These are phyloP conservation scores for Curvularia eragrostidis DNA, from an alignment of 2,329 filamentous ascomycete genomes.

Conservation along the genomic window DNA sequence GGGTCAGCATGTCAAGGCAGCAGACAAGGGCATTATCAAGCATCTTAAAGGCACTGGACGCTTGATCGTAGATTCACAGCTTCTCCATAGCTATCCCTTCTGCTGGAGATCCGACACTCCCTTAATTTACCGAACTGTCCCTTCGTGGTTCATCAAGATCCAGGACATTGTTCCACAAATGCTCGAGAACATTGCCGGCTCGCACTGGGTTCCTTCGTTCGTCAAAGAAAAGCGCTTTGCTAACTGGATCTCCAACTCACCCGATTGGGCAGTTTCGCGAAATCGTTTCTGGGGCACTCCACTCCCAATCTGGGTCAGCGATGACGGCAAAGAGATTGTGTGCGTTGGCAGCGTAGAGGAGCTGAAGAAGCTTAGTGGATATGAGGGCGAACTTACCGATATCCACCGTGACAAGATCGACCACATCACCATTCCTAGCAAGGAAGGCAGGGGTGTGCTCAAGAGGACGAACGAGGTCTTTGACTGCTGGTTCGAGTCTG, in stretches of 20 bases:
- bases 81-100: constrained; percentile 91
- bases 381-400: constrained; percentile 79
- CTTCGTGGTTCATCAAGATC: constrained; percentile 94
- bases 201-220: constrained; percentile 88
- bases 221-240: constrained; percentile 92
- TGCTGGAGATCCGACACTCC: constrained; percentile 95
- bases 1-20: constrained; percentile 88
- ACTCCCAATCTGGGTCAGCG: constrained; percentile 88
- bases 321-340: constrained; percentile 84
- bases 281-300: constrained; percentile 97
- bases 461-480: constrained; percentile 87
- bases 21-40: constrained; percentile 93
- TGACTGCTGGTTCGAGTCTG: constrained; percentile 97
- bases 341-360: constrained; percentile 86
- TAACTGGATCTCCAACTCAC: constrained; percentile 89
- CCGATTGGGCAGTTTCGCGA: constrained; percentile 93
- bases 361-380: constrained; percentile 85
- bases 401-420: constrained; percentile 94
- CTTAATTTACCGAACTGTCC: constrained; percentile 88
- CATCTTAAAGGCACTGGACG: constrained; percentile 78
- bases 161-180: constrained; percentile 83
- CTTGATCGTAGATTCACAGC: constrained; percentile 82
- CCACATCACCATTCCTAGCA: constrained; percentile 90
- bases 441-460: constrained; percentile 82
- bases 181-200: constrained; percentile 86